These are phyloP conservation scores for Venturia nashicola DNA, from an alignment of 2,329 filamentous ascomycete species.

Conservation along the genomic window DNA sequence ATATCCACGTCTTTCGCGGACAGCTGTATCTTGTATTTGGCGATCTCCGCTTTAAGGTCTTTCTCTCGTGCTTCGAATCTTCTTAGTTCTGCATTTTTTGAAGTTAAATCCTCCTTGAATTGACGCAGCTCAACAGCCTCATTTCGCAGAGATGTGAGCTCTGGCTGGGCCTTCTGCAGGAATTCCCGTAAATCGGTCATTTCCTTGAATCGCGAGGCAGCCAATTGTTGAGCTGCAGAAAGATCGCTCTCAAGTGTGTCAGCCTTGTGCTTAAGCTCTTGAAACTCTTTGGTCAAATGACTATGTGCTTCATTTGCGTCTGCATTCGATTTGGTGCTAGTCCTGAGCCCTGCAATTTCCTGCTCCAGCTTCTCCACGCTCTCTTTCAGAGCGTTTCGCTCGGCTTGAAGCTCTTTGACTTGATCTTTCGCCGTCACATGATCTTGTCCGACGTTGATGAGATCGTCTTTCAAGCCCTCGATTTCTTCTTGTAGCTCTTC, in stretches of 20 bases:
- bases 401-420: conserved; percentile 54
- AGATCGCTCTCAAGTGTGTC: conserved; percentile 68
- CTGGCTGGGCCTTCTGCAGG: conserved; percentile 73
- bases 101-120: conserved; percentile 61
- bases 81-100: conserved; percentile 51
- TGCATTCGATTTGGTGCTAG: conserved; percentile 31
- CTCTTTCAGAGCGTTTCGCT: conserved; percentile 54
- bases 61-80: conserved; percentile 72
- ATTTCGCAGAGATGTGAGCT: conserved; percentile 64
- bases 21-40: conserved; percentile 55
- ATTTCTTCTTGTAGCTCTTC: conserved; percentile 77
- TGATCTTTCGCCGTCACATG: conserved; percentile 73
- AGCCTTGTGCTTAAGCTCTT: conserved; percentile 59
- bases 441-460: conserved; percentile 68
- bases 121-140: conserved; percentile 65
- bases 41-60: conserved; percentile 65
- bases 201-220: conserved; percentile 79
- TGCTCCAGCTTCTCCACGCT: conserved; percentile 58
- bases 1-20: conserved; percentile 68
- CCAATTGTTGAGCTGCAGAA: conserved; percentile 72
- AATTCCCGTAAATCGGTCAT: conserved; percentile 68
- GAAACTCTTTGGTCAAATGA: conserved; percentile 50
- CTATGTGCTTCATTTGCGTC: conserved; percentile 40
- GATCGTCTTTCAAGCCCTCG: conserved; percentile 66
- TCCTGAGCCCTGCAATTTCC: conserved; percentile 48